These are phyloP conservation scores for Leptomonas seymouri DNA, from an alignment of 208 protist genomes.

Conservation along the genomic window DNA sequence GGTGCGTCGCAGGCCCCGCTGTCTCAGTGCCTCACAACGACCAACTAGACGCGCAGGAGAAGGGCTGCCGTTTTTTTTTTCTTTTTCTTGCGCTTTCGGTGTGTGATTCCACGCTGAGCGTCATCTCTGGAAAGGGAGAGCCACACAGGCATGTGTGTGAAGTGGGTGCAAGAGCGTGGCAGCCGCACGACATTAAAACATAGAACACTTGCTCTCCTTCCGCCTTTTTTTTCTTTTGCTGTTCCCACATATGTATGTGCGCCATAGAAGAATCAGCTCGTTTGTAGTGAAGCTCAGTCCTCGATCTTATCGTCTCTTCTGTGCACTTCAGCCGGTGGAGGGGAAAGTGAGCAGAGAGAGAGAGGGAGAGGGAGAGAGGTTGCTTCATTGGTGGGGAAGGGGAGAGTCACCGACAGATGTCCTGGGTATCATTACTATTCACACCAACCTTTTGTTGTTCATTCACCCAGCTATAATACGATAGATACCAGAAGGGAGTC, in stretches of 20 bases:
- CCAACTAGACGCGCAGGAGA: background rate
- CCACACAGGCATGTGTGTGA: too few relatives aligned
- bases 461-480: background rate
- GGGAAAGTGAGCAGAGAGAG: background rate
- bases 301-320: background rate
- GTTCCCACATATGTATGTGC: background rate
- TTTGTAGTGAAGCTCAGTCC: background rate
- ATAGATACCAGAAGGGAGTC: background rate
- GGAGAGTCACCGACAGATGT: background rate
- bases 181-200: too few relatives aligned
- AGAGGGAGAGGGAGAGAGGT: too few relatives aligned
- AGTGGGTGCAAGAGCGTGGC: too few relatives aligned
- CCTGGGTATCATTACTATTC: constrained; percentile 5
- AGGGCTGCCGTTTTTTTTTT: constrained; percentile 9
- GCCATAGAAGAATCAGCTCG: constrained; percentile 3
- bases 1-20: constrained; percentile 35
- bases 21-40: constrained; percentile 24
- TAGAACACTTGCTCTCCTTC: background rate
- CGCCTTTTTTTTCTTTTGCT: constrained; percentile 3
- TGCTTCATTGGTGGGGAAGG: background rate
- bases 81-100: too few relatives aligned
- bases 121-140: too few relatives aligned
- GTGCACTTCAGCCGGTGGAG: background rate
- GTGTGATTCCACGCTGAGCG: too few relatives aligned
- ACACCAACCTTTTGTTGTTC: constrained; percentile 5